Evolutionary conservation across 108 stramenopile species (phyloP), one percentile per base, ranked within the genome.

Genomic region (Nitzschia putrida): DNA sequence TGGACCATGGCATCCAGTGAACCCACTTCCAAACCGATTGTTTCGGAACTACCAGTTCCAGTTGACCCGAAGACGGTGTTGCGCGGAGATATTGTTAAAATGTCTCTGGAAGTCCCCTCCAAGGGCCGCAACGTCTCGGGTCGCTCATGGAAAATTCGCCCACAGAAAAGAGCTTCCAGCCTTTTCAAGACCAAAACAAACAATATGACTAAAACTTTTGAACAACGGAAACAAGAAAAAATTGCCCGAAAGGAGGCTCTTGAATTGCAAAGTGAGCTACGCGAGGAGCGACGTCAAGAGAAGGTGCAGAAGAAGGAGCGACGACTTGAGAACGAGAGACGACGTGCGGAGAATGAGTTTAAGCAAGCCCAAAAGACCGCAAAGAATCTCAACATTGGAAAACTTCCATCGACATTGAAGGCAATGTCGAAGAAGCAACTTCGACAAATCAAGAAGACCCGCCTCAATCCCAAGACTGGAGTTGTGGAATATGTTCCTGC

Each of bases 341-440:
- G 91, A 47, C 50, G 94, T 52, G 83, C 85, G 56, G 90, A 95
- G 66, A 92, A 93, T 79, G 90, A 92, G 70, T 92, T 84, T 69
- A 78, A 88, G 34, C 65, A 80, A 24, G 83, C 85, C 24, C 82
- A 88, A 61, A 81, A 53, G 55, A 72, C 68, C 22, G 71, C 82
- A 55, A 87, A 90, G 69, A 72, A 26, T 24, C 65, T 95, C 67
- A 92, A 90, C 70, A 53, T 58, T n/a, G 74, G 73, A 44, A 90
- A 80, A 54, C 53, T 89, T 41, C 77, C 84, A 13, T 69, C 64
- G 13, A 96, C 89, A 49, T 77, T 97, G 69, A 94, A 92, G 88
- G 85, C 87, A 47, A 94, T 97, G 96, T 95, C 91, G 69, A 97
- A 97, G 90, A 95, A 96, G 64, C 95, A 97, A 76, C 78, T 97